Evolutionary conservation across 2,329 filamentous ascomycete species (phyloP), one percentile per base, ranked within the genome.

Genomic region (Aspergillus quadricinctus): DNA sequence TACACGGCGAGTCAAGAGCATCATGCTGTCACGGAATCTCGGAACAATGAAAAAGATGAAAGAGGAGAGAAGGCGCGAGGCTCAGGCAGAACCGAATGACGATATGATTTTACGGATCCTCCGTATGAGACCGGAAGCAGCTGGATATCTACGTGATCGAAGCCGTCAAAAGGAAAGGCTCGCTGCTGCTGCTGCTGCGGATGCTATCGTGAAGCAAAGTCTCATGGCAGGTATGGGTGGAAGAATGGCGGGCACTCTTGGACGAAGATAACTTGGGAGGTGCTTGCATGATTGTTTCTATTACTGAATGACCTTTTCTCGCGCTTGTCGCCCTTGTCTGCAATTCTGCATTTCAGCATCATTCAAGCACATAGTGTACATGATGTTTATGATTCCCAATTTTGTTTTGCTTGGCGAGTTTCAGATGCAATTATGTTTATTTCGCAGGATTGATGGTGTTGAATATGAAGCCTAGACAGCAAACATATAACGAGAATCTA

Each of bases 21-120:
- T 99, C 74, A 92, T 99, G 89, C 87, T 96, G 76, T 91, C 86
- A 66, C 87, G 93, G 56, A 99, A 97, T 71, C 77, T 99, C 53
- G 94, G 94, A 48, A 97, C 94, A 7, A 97, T 99, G 92, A 88
- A 87, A 65, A 90, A 93, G 70, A 92, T 90, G 43, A 97, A 97
- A 75, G 92, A 96, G 72, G 93, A 96, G 75, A 97, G 96, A 78
- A 83, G 94, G 61, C 92, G 92, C 66, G 93, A 97, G 72, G 91
- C 92, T 1, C 94, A 99, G 71, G 93, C 94, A 1, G 94, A 97
- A 71, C 93, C 94, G 1, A 96, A 88, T 71, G 94, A 99, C 73
- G 94, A 99, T 71, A 97, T 97, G 89, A 97, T 99, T 63, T 75
- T 99, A 66, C 83, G 94, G 21, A 99, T 99, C 62, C 75, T 99